Base-by-base conservation (phyloP, 441 rosid genomes). In the Biscutella auriculata region DNA sequence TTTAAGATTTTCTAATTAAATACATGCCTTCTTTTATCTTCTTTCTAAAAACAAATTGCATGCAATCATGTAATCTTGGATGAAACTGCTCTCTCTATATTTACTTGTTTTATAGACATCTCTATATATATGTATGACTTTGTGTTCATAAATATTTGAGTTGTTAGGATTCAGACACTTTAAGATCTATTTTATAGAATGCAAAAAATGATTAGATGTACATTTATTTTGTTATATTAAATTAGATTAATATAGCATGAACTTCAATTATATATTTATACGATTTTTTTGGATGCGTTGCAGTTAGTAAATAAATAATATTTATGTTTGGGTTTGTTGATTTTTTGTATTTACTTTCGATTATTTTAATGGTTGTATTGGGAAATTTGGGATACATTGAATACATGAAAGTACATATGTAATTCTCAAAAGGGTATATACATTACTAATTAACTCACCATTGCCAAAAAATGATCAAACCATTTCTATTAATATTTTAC, bases 41-140 rank as follows among this genome's bases (percentile, higher is more conserved):
- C n/a, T n/a, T n/a, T n/a, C n/a, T n/a, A n/a, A n/a, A n/a, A n/a
- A n/a, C n/a, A n/a, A n/a, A n/a, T n/a, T 13, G 34, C 47, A 63
- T 53, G 45, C 51, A 62, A 50, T 34, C 36, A 51, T 30, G 26
- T 40, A 21, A 50, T 51, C 42, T 62, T 30, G 32, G 42, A 42
- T 23, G 26, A 40, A 23, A 33, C 12, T 21, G 40, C 6, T 41
- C 49, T 29, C 10, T 39, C 6, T 17, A 37, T n/a, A 9, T 30
- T 50, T 61, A 42, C n/a, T n/a, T n/a, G n/a, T n/a, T n/a, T 29
- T 41, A 50, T 50, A 26, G 11, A 9, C 40, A 40, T 49, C 10
- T 7, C 6, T 47, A 28, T 35, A 13, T 34, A 8, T 34, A 7
- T 25, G 23, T 36, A 15, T 46, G n/a, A n/a, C n/a, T 37, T 5